Evolutionary conservation across 768 basidiomycete species (phyloP), one percentile per base, ranked within the genome.

Genomic region (Pleurotus djamor): DNA sequence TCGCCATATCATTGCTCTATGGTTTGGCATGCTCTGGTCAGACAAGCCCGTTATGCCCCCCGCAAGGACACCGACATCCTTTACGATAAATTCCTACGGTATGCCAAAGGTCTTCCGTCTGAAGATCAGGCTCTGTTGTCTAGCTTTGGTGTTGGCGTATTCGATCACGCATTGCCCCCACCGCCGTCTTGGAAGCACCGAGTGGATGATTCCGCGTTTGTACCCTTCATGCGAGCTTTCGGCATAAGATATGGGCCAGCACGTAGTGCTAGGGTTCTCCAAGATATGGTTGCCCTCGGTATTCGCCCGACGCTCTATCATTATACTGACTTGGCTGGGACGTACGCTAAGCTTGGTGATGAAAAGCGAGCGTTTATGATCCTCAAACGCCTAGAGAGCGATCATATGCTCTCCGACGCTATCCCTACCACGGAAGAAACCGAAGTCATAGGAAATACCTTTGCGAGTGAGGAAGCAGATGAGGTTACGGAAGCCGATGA

Each of bases 261-360:
- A 16, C 66, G 67, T 33, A 82, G 80, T 0, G 64, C 72, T 0
- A 60, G 63, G 17, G 72, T 87, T 16, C 52, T 89, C 41, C 62
- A 62, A n/a, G 85, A 88, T 65, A 87, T 89, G 84, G 48, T 74
- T 3, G 52, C 64, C 5, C 64, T 80, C 0, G 80, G 79, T 4
- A 61, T 89, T 33, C 54, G 64, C 4, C 86, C 86, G 0, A 69
- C 69, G 21, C 64, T 76, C 5, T 68, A 79, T n/a, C 79, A 83
- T 38, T 80, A 80, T 64, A 80, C 81, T n/a, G 75, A 80, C 34
- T 65, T 84, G 35, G 80, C 79, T 0, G 76, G 79, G 1, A 70
- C 69, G 9, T 85, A 79, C 63, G 81, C 82, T 12, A 68, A 72
- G 13, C 52, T 58, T 13, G 80, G 77, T 1, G 71, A 81, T 38